A percentile compares a stretch with the other conserved stretches of the same genome.
Evolutionary conservation across 192 early-diverging fungal genomes (phyloP).

Genomic region (Phlyctochytrium arcticum): DNA sequence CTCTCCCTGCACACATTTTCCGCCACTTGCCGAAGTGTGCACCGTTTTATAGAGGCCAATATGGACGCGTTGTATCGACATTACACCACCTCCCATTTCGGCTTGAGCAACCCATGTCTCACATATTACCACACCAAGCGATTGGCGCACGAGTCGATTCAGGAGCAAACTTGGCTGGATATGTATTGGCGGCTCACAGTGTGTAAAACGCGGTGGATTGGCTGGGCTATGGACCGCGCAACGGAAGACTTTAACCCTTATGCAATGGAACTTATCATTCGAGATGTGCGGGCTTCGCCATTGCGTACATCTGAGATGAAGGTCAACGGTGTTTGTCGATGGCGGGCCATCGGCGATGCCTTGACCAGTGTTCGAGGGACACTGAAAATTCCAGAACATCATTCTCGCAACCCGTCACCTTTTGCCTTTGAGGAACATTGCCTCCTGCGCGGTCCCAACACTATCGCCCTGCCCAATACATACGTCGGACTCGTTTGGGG

Average conservation of each 20-base stretch:
- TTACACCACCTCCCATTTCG: slow-evolving; percentile 3
- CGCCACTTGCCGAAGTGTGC: background rate
- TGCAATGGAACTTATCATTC: slow-evolving; percentile 20
- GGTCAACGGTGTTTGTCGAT: slow-evolving; percentile 14
- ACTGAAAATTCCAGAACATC: background rate
- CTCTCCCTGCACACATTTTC: slow-evolving; percentile 8
- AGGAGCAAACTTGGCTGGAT: slow-evolving; percentile 20
- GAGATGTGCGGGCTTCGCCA: background rate
- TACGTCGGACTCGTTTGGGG: slow-evolving; percentile 4
- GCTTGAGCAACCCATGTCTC: background rate
- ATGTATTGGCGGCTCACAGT: slow-evolving; percentile 25
- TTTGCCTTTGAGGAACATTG: background rate
- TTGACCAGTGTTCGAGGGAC: slow-evolving; percentile 10
- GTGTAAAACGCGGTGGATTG: slow-evolving; percentile 12
- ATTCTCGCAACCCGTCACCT: background rate
- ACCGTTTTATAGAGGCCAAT: slow-evolving; percentile 1
- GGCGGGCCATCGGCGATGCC: slow-evolving; percentile 19
- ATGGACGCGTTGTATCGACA: slow-evolving; percentile 8
- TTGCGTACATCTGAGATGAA: background rate
- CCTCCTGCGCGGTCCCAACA: slow-evolving; percentile 6
- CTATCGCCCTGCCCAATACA: slow-evolving; percentile 15
- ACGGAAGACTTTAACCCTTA: slow-evolving; percentile 3
- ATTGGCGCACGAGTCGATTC: background rate
- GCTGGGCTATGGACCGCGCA: slow-evolving; percentile 15
- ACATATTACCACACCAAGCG: slow-evolving; percentile 6